A percentile compares a stretch with the other conserved stretches of the same genome.
These are phyloP conservation scores for Schrenkiella parvula DNA, from an alignment of 345 rosid species.

Conservation along the genomic window DNA sequence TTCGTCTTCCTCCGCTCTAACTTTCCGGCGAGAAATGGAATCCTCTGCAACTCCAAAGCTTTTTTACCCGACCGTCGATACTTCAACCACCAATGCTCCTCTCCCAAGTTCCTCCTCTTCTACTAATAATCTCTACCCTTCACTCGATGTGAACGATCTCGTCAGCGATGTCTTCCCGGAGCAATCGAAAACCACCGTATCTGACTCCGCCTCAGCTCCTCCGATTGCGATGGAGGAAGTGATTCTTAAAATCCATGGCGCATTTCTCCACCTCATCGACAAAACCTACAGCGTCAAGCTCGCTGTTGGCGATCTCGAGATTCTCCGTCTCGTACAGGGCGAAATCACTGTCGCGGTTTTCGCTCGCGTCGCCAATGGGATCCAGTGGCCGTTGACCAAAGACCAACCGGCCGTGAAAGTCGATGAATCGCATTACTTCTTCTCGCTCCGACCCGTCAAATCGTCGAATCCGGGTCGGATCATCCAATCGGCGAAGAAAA, in stretches of 20 bases:
- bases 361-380: slow-evolving; percentile 69
- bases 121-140: slow-evolving; percentile 56
- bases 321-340: slow-evolving; percentile 61
- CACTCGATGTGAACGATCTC: slow-evolving; percentile 49
- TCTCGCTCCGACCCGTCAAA: slow-evolving; percentile 47
- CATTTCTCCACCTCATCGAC: slow-evolving; percentile 78
- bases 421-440: slow-evolving; percentile 89
- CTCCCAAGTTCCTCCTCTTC: not conserved
- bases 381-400: slow-evolving; percentile 82
- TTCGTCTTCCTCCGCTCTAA: not conserved
- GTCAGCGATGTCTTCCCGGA: slow-evolving; percentile 57
- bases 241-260: slow-evolving; percentile 61
- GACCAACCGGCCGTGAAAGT: slow-evolving; percentile 68
- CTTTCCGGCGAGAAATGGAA: slow-evolving; percentile 35
- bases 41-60: slow-evolving; percentile 36
- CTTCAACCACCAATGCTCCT: slow-evolving; percentile 34
- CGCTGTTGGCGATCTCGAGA: slow-evolving; percentile 66
- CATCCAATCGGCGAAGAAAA: slow-evolving; percentile 31
- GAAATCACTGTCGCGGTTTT: slow-evolving; percentile 58
- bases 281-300: slow-evolving; percentile 78
- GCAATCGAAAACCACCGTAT: not conserved
- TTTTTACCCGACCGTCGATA: slow-evolving; percentile 52
- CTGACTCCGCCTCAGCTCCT: slow-evolving; percentile 51
- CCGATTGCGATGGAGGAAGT: slow-evolving; percentile 54
- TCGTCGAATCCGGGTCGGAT: slow-evolving; percentile 38